These are phyloP conservation scores for Pyrenopolyporus hunteri DNA, from an alignment of 495 filamentous ascomycete species.

Conservation along the genomic window DNA sequence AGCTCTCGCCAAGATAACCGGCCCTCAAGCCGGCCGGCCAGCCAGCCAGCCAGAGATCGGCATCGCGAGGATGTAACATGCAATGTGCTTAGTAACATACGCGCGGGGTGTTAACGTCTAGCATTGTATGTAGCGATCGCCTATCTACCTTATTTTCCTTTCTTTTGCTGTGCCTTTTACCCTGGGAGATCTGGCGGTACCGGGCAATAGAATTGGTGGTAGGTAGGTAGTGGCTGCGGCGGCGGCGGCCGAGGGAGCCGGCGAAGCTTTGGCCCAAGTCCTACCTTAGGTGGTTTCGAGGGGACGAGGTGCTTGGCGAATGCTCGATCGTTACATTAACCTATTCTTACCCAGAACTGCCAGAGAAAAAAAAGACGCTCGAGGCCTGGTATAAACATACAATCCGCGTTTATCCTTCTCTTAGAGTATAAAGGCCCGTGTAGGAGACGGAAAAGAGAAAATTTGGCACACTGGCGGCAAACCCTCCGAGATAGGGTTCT, in stretches of 20 bases:
- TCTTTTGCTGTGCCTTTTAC: too few relatives aligned
- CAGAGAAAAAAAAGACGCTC: neutral
- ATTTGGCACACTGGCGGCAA: constrained; percentile 20
- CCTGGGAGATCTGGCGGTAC: too few relatives aligned
- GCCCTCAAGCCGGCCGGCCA: too few relatives aligned
- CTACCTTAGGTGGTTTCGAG: neutral
- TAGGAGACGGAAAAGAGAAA: constrained; percentile 24
- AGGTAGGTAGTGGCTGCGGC: neutral
- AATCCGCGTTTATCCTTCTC: constrained; percentile 30
- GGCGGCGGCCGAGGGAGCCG: neutral
- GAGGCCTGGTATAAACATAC: constrained; percentile 21
- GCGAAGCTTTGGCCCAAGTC: constrained; percentile 9
- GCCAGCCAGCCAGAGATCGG: too few relatives aligned
- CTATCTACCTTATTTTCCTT: too few relatives aligned
- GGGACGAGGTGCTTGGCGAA: constrained; percentile 1
- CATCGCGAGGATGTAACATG: too few relatives aligned
- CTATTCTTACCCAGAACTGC: constrained; percentile 28
- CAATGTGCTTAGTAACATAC: too few relatives aligned
- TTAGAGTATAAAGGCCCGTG: constrained; percentile 16
- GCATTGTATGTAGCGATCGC: too few relatives aligned
- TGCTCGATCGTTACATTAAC: constrained; percentile 32
- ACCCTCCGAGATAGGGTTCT: constrained; percentile 13
- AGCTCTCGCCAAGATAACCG: too few relatives aligned
- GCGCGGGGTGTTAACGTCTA: too few relatives aligned
- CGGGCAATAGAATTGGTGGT: too few relatives aligned